phyloP scores from a whole-genome alignment of 2,329 filamentous ascomycete species.

The Fusarium dlaminii region DNA sequence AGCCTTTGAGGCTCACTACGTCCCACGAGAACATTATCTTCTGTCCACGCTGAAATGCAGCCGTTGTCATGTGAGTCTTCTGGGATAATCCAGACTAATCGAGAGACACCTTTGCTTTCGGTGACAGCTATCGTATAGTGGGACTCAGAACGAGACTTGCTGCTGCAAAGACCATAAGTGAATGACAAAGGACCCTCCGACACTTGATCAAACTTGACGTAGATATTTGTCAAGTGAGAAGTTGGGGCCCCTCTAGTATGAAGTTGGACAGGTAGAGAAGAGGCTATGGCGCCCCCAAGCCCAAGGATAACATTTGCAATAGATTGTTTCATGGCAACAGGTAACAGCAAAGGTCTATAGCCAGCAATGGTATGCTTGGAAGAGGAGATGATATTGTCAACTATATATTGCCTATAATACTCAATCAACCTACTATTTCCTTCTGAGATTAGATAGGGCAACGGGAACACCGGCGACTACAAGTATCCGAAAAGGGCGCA shows the following conservation, averaged over 20 bases:
- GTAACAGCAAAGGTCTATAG: neutral
- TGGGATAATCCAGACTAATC: neutral
- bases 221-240: conserved; percentile 5
- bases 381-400: neutral
- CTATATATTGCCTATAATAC: neutral
- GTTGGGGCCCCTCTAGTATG: neutral
- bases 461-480: neutral
- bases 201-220: neutral
- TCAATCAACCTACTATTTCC: neutral
- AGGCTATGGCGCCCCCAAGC: neutral
- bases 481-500: neutral
- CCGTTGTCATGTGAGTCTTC: neutral
- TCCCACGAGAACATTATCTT: neutral
- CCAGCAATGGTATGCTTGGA: accelerated
- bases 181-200: neutral
- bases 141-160: neutral
- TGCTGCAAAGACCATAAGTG: neutral
- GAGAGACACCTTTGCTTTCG: neutral
- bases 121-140: conserved; percentile 4
- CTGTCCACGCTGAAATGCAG: neutral
- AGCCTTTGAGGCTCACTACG: neutral
- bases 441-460: neutral
- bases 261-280: neutral
- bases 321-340: neutral
- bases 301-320: neutral